Evolutionary conservation across 148 eudicot species (phyloP).

Genomic region (Vaccinium corymbosum): DNA sequence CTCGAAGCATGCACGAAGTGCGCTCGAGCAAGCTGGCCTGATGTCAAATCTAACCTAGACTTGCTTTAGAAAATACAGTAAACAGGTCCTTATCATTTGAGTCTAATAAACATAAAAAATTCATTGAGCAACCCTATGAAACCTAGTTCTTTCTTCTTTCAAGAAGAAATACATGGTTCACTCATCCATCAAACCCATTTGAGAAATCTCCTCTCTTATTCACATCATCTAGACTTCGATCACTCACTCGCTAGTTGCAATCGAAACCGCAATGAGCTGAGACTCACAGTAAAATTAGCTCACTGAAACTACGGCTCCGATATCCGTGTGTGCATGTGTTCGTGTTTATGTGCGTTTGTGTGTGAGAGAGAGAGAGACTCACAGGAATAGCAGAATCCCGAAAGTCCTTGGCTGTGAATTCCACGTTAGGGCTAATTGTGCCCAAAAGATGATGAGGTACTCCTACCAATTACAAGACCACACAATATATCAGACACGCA

Average conservation of each 20-base stretch:
- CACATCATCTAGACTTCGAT: neutral
- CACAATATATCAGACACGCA: neutral
- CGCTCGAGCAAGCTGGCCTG: neutral
- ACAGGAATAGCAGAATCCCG: slow-evolving; percentile 76
- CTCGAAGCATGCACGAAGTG: neutral
- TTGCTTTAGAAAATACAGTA: neutral
- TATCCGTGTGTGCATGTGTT: neutral
- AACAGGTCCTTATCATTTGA: neutral
- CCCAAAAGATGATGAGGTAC: slow-evolving; percentile 90
- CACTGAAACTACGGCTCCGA: neutral
- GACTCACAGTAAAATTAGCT: neutral
- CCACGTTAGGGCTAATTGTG: slow-evolving; percentile 65
- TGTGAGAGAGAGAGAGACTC: slow-evolving; percentile 13
- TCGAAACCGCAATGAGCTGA: neutral
- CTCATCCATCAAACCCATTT: neutral
- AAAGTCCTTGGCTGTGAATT: slow-evolving; percentile 77
- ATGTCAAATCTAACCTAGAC: neutral
- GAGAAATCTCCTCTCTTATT: neutral
- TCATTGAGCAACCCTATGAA: neutral
- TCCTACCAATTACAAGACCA: slow-evolving; percentile 34
- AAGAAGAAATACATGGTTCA: neutral
- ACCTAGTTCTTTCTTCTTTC: neutral
- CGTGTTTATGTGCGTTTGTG: neutral
- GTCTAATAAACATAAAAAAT: neutral
- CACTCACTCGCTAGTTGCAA: neutral